A percentile compares a stretch with the other conserved stretches of the same genome.
These are phyloP conservation scores for Fusarium decemcellulare DNA, from an alignment of 2,329 filamentous ascomycete genomes.

Conservation along the genomic window DNA sequence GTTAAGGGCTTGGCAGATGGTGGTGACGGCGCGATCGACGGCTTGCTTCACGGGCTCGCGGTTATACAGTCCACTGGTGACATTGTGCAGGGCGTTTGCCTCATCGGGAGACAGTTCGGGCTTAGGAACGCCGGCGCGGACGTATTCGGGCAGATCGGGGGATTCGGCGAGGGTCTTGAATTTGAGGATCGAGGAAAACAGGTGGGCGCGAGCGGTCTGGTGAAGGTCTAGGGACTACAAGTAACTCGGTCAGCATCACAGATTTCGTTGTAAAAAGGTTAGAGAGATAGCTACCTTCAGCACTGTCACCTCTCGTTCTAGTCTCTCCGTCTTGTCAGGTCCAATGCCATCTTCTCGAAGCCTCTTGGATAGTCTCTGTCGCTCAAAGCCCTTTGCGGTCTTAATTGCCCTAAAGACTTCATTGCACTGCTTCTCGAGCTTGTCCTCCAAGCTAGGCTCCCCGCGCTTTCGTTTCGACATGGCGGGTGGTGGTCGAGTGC, in stretches of 20 bases:
- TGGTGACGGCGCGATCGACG: conserved; percentile 63
- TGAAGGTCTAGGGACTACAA: conserved; percentile 69
- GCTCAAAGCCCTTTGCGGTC: conserved; percentile 81
- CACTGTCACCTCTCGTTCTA: conserved; percentile 73
- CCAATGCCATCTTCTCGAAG: conserved; percentile 62
- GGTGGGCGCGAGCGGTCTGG: conserved; percentile 69
- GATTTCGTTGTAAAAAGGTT: not conserved
- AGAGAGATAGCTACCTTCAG: conserved; percentile 61
- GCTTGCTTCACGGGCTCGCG: conserved; percentile 64
- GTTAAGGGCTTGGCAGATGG: conserved; percentile 63
- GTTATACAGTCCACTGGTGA: conserved; percentile 71
- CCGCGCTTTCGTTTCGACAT: conserved; percentile 73
- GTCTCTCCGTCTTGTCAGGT: conserved; percentile 67
- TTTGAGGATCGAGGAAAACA: conserved; percentile 68
- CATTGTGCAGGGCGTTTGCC: conserved; percentile 67
- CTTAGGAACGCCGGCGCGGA: conserved; percentile 63
- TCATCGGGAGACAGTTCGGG: conserved; percentile 68
- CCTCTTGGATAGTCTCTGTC: conserved; percentile 79
- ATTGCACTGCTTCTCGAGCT: conserved; percentile 69
- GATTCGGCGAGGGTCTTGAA: conserved; percentile 67
- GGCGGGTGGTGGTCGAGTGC: conserved; percentile 19
- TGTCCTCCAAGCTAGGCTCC: conserved; percentile 62
- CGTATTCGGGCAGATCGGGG: conserved; percentile 63
- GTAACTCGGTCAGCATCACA: not conserved
- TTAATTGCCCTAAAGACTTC: conserved; percentile 78